Evolutionary conservation across 208 protist species (phyloP).

Genomic region (Crithidia thermophila): DNA sequence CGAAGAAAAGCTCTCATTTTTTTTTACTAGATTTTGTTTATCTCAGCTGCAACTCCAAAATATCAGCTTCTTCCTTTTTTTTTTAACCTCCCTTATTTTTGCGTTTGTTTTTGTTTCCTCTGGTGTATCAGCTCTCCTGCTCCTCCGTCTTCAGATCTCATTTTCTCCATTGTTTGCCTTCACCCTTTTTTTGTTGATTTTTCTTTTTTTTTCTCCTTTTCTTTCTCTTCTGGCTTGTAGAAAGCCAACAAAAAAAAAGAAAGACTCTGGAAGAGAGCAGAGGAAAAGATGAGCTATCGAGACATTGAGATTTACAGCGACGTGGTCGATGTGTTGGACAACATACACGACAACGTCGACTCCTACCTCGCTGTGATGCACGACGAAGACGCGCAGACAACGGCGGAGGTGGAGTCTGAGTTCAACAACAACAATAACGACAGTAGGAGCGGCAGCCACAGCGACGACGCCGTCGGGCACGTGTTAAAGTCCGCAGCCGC

Average conservation of each 20-base stretch:
- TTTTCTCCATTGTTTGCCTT: constrained; percentile 14
- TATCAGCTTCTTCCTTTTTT: constrained; percentile 1
- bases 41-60: too few species aligned
- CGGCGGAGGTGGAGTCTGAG: not conserved
- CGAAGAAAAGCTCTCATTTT: too few species aligned
- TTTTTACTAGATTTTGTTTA: too few species aligned
- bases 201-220: constrained; percentile 9
- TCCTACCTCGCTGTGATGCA: constrained; percentile 10
- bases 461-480: not conserved
- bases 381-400: constrained; percentile 7
- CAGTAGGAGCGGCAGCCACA: not conserved
- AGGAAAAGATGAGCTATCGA: constrained; percentile 17
- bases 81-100: not conserved
- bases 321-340: constrained; percentile 26
- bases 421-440: not conserved
- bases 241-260: constrained; percentile 8
- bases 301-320: constrained; percentile 26
- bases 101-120: not conserved
- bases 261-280: not conserved
- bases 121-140: not conserved
- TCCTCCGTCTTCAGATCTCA: too few species aligned
- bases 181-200: constrained; percentile 14
- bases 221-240: constrained; percentile 2
- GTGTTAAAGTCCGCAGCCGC: too few species aligned
- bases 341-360: constrained; percentile 30